Evolutionary conservation across 208 protist genomes (phyloP), one percentile per base, ranked within the genome.

Genomic region (Trichomonas gallinae): DNA sequence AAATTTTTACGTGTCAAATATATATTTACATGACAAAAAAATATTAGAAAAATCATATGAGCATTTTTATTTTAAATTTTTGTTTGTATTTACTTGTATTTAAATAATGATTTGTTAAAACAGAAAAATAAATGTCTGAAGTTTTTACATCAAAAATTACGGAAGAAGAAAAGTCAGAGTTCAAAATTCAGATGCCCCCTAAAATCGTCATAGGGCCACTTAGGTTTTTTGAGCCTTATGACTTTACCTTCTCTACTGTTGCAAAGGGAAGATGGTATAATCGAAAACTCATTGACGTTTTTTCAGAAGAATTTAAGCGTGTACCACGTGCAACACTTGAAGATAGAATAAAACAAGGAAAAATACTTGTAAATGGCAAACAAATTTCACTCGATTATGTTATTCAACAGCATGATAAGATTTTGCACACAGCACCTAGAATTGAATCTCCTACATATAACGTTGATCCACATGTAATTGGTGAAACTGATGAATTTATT

Each of bases 291-390:
- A 23, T 93, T 51, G 87, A 93, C 45, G 87, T 93, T 17, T 93
- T 93, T 36, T 34, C 87, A n/a, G 40, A 93, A 93, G 87, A 93
- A 51, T 93, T 93, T 38, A 93, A 93, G n/a, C 87, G 46, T 51
- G 63, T 49, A 8, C 0, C 21, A 40, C 13, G 51, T 46, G n/a
- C 36, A 31, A 34, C 34, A 36, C 34, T 82, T 0, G 40, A 83
- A 44, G 42, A 42, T n/a, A 21, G 49, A 46, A 96, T 96, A 38
- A 44, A 82, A 6, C 63, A 72, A 31, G 49, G 49, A 42, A 40
- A 81, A 31, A 96, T 96, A n/a, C 31, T 15, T n/a, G 93, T 96
- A 34, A 63, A 81, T 48, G 49, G 51, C 0, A 96, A 96, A n/a
- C 46, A 9, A 42, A 81, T 96, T 44, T n/a, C 93, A 46, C 4